Evolutionary conservation across 2,329 filamentous ascomycete species (phyloP).

Genomic region (Monilinia vaccinii-corymbosi): DNA sequence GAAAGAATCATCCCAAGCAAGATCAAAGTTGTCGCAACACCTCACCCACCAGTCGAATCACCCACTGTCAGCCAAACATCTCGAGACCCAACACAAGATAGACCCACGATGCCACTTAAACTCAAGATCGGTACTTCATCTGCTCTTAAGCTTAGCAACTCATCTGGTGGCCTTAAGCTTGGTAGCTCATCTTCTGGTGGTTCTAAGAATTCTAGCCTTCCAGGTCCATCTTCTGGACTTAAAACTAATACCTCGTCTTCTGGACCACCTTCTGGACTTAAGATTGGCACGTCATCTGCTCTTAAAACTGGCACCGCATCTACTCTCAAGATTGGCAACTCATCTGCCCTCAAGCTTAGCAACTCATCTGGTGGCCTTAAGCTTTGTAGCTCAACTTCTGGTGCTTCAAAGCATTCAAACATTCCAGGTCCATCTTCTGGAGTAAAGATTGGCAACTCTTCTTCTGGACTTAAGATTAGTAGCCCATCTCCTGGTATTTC

Average conservation of each 20-base stretch:
- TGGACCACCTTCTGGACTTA: too few relatives aligned
- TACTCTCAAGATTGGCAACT: too few relatives aligned
- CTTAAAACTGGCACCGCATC: too few relatives aligned
- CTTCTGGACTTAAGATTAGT: not conserved
- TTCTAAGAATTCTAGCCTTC: not conserved
- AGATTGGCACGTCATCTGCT: too few relatives aligned
- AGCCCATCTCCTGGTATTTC: not conserved
- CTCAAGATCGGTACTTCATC: not conserved
- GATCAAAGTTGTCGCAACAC: not conserved
- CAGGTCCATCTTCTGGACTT: too few relatives aligned
- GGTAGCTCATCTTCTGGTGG: not conserved
- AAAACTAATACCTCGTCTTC: too few relatives aligned
- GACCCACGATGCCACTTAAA: slow-evolving; percentile 4
- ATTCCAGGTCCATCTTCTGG: not conserved
- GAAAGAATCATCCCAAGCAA: not conserved
- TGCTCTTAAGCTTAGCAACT: not conserved
- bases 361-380: not conserved
- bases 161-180: not conserved
- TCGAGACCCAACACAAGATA: not conserved
- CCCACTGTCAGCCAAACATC: not conserved
- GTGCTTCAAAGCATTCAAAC: too few relatives aligned
- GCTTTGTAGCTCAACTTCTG: not conserved
- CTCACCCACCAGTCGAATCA: not conserved
- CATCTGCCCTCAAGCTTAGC: not conserved
- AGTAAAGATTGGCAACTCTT: not conserved